These are phyloP conservation scores for Globisporangium megalacanthum DNA, from an alignment of 352 stramenopile species.

Conservation along the genomic window DNA sequence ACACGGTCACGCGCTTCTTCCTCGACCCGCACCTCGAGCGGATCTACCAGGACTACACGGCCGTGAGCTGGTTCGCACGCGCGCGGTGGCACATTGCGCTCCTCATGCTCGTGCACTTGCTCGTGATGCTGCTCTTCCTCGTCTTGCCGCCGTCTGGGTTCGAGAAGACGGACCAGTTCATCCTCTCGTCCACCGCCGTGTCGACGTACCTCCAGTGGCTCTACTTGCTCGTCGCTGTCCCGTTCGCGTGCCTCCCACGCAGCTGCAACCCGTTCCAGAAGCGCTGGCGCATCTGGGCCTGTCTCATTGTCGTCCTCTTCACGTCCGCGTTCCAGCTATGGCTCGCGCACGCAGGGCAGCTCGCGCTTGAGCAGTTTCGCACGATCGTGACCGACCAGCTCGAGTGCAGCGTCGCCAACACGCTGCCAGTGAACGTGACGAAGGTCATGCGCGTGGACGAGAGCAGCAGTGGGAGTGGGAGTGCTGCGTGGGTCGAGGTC, in stretches of 20 bases:
- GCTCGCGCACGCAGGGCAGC: slow-evolving; percentile 52
- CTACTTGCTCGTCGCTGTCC: slow-evolving; percentile 64
- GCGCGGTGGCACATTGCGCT: slow-evolving; percentile 68
- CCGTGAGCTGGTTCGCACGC: slow-evolving; percentile 73
- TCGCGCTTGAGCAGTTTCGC: slow-evolving; percentile 43
- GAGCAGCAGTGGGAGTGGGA: slow-evolving; percentile 3
- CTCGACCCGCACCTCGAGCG: slow-evolving; percentile 64
- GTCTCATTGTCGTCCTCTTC: slow-evolving; percentile 71
- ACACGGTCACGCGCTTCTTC: slow-evolving; percentile 77
- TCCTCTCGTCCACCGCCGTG: slow-evolving; percentile 37
- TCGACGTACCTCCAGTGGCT: slow-evolving; percentile 58
- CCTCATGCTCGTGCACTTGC: slow-evolving; percentile 65
- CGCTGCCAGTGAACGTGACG: not conserved
- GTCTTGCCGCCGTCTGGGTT: slow-evolving; percentile 56
- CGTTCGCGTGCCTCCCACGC: slow-evolving; percentile 66
- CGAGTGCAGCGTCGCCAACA: slow-evolving; percentile 29
- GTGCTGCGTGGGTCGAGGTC: slow-evolving; percentile 8
- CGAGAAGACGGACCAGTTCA: slow-evolving; percentile 61
- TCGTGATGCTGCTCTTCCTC: slow-evolving; percentile 63
- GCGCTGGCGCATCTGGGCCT: slow-evolving; percentile 69
- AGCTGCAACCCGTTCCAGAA: slow-evolving; percentile 68
- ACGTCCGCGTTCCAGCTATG: slow-evolving; percentile 75
- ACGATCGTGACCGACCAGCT: slow-evolving; percentile 29
- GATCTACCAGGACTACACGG: slow-evolving; percentile 84
- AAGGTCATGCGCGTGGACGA: not conserved